phyloP scores from a whole-genome alignment of 208 protist species.

The Crithidia acanthocephali region DNA sequence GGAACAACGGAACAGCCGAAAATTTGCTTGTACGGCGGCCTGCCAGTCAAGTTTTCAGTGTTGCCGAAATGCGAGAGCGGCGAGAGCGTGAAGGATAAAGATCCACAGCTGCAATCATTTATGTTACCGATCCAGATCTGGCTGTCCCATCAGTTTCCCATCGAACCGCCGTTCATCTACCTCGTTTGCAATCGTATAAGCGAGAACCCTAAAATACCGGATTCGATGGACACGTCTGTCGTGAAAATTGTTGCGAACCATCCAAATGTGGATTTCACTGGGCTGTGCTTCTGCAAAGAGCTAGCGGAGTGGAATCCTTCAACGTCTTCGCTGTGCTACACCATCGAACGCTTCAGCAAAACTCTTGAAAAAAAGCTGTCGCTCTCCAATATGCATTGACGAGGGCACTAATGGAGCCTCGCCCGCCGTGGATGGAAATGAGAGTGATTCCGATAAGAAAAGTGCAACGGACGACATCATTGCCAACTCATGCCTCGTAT shows the following conservation, averaged over 20 bases:
- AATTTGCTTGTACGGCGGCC: constrained; percentile 64
- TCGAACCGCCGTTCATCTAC: constrained; percentile 63
- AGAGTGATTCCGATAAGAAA: constrained; percentile 9
- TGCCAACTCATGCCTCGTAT: constrained; percentile 45
- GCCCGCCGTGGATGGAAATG: background rate
- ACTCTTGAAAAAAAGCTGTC: constrained; percentile 38
- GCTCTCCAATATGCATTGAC: constrained; percentile 56
- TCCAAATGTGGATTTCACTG: constrained; percentile 60
- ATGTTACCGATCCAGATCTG: constrained; percentile 72
- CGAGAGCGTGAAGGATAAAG: background rate
- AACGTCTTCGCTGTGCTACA: constrained; percentile 40
- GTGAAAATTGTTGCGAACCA: constrained; percentile 54
- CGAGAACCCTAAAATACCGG: constrained; percentile 22
- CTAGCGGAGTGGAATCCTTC: constrained; percentile 55
- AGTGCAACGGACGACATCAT: constrained; percentile 18
- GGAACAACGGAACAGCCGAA: constrained; percentile 58
- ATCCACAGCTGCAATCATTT: constrained; percentile 18
- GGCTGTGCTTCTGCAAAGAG: constrained; percentile 50
- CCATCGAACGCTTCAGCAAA: constrained; percentile 31
- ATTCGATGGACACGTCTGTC: constrained; percentile 14
- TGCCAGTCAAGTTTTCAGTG: constrained; percentile 39
- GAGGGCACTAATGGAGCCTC: constrained; percentile 7
- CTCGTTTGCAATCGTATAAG: constrained; percentile 35
- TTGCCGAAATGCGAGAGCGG: constrained; percentile 11
- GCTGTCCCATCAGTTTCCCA: constrained; percentile 54